Conservation (phyloP, 345 rosid genomes). For the Acer campestre region DNA sequence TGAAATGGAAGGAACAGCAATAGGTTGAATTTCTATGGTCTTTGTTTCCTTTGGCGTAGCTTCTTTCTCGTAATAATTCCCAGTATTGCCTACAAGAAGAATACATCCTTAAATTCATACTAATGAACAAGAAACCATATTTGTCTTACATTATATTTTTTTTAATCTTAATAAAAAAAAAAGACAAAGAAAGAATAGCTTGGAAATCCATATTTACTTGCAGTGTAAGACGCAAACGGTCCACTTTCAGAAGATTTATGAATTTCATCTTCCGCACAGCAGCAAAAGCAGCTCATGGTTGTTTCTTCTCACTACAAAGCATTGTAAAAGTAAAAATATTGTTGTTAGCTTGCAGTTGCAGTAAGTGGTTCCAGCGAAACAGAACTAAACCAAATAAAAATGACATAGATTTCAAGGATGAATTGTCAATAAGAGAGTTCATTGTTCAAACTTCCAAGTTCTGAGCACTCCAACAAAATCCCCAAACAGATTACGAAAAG, state of each 20-base stretch:
- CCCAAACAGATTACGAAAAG: background rate
- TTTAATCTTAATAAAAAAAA: background rate
- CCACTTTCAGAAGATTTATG: conserved; percentile 57
- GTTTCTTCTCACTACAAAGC: conserved; percentile 22
- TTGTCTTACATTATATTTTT: background rate
- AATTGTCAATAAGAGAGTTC: background rate
- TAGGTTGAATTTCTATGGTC: conserved; percentile 19
- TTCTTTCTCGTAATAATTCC: conserved; percentile 43
- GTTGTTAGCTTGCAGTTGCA: background rate
- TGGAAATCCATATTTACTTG: conserved; percentile 33
- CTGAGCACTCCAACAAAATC: background rate
- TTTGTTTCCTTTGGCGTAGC: conserved; percentile 24
- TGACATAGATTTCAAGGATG: background rate
- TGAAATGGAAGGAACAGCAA: conserved; percentile 59
- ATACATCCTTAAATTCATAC: conserved; percentile 11
- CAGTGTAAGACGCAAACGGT: conserved; percentile 42
- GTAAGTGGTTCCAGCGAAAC: background rate
- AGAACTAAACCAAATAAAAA: background rate
- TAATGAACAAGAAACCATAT: background rate
- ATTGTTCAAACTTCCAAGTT: background rate
- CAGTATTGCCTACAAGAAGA: conserved; percentile 46
- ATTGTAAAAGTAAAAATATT: background rate
- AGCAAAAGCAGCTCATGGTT: conserved; percentile 70
- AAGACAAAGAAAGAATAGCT: conserved; percentile 2
- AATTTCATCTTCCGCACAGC: conserved; percentile 60